Base-by-base conservation (phyloP, 352 stramenopile species). In the Phytophthora brassicae region DNA sequence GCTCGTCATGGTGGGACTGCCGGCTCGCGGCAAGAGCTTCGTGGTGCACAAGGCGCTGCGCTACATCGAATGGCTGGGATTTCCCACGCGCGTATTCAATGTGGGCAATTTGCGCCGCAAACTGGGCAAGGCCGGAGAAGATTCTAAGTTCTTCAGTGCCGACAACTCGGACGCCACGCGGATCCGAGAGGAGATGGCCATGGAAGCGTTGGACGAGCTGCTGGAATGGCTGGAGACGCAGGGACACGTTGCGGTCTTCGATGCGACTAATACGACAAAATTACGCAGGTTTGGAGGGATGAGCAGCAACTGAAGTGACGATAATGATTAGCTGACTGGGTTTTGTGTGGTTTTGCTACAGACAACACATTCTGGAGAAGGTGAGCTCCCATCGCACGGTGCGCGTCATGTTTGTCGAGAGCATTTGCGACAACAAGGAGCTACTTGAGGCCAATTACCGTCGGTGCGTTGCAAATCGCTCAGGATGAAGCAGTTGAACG, bases 181-280 rank as follows among this genome's bases (percentile, higher is more conserved):
- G 24, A 41, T 97, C 43, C 80, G 95, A 33, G 88, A 98, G 66
- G 74, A 96, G 42, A 91, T 96, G 64, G 94, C 94, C 9, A 91
- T 92, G 72, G 71, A 79, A 46, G 81, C 92, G 26, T 68, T 97
- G 16, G 77, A 93, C 24, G 87, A 97, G 23, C 87, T 98, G 60
- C 75, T 98, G 20, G 73, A 90, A 29, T 98, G 92, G 92, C 70
- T 98, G 7, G 89, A 97, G 44, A 74, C 70, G 7, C 78, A 96
- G 33, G 86, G 90, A 61, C 84, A 98, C 64, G 90, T 98, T 43
- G 95, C 83, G 1, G 92, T 98, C 56, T 98, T 98, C 65, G 95
- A 98, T 72, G 95, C 95, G 6, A 98, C 95, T 33, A 98, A 98
- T 72, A 98, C 92, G 8, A 98, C 95, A 19, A 90, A 92, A 52